Evolutionary conservation across 768 basidiomycete species (phyloP), one percentile per base, ranked within the genome.

Genomic region (Lactarius psammicola): DNA sequence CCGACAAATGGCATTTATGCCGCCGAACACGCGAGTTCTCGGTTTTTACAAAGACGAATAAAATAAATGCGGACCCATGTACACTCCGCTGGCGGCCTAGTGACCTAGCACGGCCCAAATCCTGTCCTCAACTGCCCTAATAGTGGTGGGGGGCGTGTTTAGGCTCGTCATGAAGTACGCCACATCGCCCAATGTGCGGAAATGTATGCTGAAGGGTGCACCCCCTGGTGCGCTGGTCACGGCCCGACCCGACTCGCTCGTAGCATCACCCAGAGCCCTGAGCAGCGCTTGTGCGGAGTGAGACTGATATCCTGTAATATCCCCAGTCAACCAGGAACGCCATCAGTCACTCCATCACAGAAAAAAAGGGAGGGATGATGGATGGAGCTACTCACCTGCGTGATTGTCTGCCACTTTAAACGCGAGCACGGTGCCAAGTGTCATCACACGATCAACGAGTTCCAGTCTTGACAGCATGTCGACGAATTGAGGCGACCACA

Each of bases 161-260:
- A 95, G 80, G 75, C 91, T 94, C 7, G 86, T 87, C 84, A 96
- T 95, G 73, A 95, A 91, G 75, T 96, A 96, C n/a, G 89, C 89
- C 10, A 94, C 87, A 72, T 95, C 87, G 0, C 96, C 96, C 42
- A 98, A 77, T 0, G 96, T 95, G 64, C 96, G 83, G 69, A 84
- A 94, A 74, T 98, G 90, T 26, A 98, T 83, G 42, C 84, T 81
- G 76, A 88, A 88, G 5, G 84, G 79, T 20, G 79, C 80, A 40
- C 85, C 82, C 2, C 84, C 82, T 10, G 84, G 84, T 0, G 81
- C 80, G 0, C 80, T 66, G 4, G 83, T 66, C 55, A 42, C 26
- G 0, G 33, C 78, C 23, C 79, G 59, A 13, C 67, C 67, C 7
- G 74, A 73, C 30, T 70, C 66, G 1, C 68, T 67, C 5, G 72